A percentile compares a stretch with the other conserved stretches of the same genome.
Evolutionary conservation across 345 rosid species (phyloP).

Genomic region (Hibiscus trionum): DNA sequence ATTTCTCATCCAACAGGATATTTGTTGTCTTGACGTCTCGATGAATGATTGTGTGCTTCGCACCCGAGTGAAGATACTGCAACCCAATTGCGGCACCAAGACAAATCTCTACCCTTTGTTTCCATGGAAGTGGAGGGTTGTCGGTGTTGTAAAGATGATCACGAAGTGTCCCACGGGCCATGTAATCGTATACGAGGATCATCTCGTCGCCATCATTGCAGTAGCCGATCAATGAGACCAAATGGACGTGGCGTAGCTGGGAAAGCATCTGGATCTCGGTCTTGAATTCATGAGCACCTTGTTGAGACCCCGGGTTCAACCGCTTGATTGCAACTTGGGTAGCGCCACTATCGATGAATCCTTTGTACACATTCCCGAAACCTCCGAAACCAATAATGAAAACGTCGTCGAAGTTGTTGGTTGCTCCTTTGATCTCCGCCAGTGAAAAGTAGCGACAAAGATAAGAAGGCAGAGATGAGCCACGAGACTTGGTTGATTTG

Average conservation of each 20-base stretch:
- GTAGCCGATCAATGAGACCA: conserved; percentile 46
- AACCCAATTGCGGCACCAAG: conserved; percentile 22
- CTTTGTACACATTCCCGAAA: conserved; percentile 43
- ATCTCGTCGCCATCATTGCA: conserved; percentile 43
- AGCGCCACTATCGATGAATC: conserved; percentile 35
- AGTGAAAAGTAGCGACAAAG: conserved; percentile 37
- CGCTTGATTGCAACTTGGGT: conserved; percentile 46
- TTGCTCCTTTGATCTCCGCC: conserved; percentile 35
- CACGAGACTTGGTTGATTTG: conserved; percentile 19
- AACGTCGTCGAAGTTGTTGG: conserved; percentile 34
- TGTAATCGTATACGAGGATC: conserved; percentile 38
- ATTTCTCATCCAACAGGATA: conserved; percentile 12
- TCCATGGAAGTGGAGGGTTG: conserved; percentile 25
- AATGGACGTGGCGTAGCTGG: conserved; percentile 40
- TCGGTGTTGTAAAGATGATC: conserved; percentile 23
- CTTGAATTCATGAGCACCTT: conserved; percentile 42
- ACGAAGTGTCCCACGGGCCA: conserved; percentile 24
- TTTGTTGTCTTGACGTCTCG: conserved; percentile 10
- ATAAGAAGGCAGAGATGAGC: conserved; percentile 19
- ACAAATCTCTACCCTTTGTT: conserved; percentile 24
- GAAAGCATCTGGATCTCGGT: conserved; percentile 52
- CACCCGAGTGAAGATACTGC: conserved; percentile 27
- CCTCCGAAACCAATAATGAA: conserved; percentile 40
- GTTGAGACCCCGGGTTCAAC: conserved; percentile 40
- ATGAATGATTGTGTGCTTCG: conserved; percentile 13